Conservation (phyloP, 345 rosid species). For the Camelina sativa region DNA sequence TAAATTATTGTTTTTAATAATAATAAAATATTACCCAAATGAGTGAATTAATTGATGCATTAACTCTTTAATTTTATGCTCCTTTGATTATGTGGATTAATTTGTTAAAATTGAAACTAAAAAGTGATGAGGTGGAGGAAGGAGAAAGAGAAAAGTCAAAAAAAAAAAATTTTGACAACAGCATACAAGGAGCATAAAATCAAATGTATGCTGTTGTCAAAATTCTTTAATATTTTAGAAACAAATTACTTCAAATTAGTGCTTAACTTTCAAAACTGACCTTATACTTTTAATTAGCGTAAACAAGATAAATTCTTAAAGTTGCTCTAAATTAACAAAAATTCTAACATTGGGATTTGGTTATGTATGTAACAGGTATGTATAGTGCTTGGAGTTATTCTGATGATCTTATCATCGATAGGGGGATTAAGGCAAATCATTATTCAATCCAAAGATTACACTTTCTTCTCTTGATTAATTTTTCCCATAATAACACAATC, state of each 20-base stretch:
- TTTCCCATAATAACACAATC: not conserved
- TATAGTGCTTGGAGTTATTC: conserved; percentile 59
- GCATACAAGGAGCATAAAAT: no score
- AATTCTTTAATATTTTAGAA: not conserved
- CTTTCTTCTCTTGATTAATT: conserved; percentile 54
- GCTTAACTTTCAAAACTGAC: not conserved
- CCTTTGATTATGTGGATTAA: no score
- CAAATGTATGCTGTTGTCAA: no score
- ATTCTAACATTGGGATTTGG: conserved; percentile 2
- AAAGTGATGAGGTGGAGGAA: no score
- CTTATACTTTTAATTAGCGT: not conserved
- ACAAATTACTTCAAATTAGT: not conserved
- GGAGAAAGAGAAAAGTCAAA: no score
- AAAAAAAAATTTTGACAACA: no score
- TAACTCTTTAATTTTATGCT: no score
- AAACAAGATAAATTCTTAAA: not conserved
- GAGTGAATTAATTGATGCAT: no score
- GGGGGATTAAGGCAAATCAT: conserved; percentile 83
- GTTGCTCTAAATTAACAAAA: not conserved
- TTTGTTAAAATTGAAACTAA: no score
- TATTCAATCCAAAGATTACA: conserved; percentile 56
- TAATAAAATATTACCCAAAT: no score
- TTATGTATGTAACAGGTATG: conserved; percentile 59
- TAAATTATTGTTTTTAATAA: no score
- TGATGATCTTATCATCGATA: conserved; percentile 79